Evolutionary conservation across 306 rosid genomes (phyloP), one percentile per base, ranked within the genome.

Genomic region (Prunus mongolica): DNA sequence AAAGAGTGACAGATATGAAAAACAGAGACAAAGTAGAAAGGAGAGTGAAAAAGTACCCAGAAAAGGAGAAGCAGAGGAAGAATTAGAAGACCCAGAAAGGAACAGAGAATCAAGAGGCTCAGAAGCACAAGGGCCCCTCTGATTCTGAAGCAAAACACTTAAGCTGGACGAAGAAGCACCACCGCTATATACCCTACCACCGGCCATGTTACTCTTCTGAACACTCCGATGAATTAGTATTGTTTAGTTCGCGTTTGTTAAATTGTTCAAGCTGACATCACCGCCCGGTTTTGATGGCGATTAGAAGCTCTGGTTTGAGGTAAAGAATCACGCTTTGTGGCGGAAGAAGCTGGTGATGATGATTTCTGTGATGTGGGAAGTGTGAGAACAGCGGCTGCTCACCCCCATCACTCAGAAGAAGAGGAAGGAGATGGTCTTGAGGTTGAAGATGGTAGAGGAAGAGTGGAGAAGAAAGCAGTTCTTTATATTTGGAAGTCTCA

Each of bases 271-370:
- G 68, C 32, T 10, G 67, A 73, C 81, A 82, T 81, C 46, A 38
- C 49, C 67, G 64, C 60, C 20, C 27, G 47, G 69, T 10, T 46
- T 16, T 32, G 69, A 45, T 1, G 44, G 13, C 27, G 45, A 60
- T 73, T 45, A 8, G 14, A 73, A 60, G 47, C 69, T 50, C 16
- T 8, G 38, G 73, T 30, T 18, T 32, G 16, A 38, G 24, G 19
- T 10, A 7, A 55, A 20, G 28, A 12, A 18, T 44, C 65, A 61
- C 10, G 47, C 46, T 13, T 93, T 93, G 67, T 91, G 98, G 89
- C 95, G 98, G 34, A 93, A 93, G 90, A 93, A 93, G 84, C 97
- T 93, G 85, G 98, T 93, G 86, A 89, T 91, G 72, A 93, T 91
- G 87, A 93, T 89, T 78, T 86, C 95, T 27, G 96, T 93, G 90